phyloP scores from a whole-genome alignment of 2,329 filamentous ascomycete species.

The Amauroascus niger region DNA sequence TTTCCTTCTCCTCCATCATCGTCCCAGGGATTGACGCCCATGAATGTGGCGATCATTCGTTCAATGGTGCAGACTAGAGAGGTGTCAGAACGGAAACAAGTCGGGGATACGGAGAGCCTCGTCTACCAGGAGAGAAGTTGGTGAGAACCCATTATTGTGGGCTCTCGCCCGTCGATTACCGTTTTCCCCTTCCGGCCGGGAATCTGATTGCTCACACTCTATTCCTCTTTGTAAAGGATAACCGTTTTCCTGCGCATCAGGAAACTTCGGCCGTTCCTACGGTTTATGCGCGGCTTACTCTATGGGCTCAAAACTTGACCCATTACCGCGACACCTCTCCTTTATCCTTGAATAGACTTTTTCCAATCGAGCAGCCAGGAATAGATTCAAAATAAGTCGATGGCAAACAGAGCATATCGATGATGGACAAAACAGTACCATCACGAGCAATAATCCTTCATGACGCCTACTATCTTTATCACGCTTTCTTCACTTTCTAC shows the following conservation, averaged over 20 bases:
- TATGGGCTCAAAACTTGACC: conserved; percentile 3
- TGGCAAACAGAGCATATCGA: not conserved
- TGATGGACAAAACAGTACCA: not conserved
- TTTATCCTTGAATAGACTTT: not conserved
- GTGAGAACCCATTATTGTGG: conserved; percentile 12
- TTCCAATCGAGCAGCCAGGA: not conserved
- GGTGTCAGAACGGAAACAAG: conserved; percentile 77
- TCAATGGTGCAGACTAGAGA: conserved; percentile 63
- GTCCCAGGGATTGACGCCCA: conserved; percentile 45
- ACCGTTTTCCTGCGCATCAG: conserved; percentile 9
- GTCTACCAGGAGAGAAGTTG: conserved; percentile 46
- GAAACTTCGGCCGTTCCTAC: conserved; percentile 9
- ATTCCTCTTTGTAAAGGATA: conserved; percentile 8
- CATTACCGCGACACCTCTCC: not conserved
- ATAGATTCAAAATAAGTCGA: not conserved
- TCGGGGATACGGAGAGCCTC: conserved; percentile 75
- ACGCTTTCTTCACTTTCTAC: not conserved
- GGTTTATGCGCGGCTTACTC: conserved; percentile 5
- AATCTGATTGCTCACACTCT: conserved; percentile 10
- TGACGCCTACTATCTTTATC: not conserved
- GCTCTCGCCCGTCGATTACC: conserved; percentile 10
- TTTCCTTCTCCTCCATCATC: conserved; percentile 28
- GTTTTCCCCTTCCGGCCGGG: conserved; percentile 10
- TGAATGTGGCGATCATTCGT: conserved; percentile 50
- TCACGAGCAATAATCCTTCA: conserved; percentile 8